These are phyloP conservation scores for Penicillium sp. DNA, from an alignment of 2,329 filamentous ascomycete species.

Conservation along the genomic window DNA sequence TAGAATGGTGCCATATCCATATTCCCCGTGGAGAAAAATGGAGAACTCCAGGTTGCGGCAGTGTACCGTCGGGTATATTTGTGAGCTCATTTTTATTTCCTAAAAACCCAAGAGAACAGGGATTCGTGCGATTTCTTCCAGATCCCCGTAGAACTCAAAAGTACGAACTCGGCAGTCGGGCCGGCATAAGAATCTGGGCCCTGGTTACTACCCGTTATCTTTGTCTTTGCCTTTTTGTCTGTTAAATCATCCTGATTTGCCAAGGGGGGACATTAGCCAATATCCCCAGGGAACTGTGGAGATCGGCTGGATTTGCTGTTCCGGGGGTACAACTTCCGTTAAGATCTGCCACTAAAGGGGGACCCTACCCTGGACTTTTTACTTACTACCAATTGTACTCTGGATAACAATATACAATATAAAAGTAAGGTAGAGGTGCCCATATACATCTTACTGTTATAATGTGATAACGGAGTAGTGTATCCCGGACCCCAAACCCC, in stretches of 20 bases:
- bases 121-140: slow-evolving; percentile 4
- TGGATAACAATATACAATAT: not conserved
- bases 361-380: slow-evolving; percentile 5
- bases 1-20: slow-evolving; percentile 24
- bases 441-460: not conserved
- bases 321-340: slow-evolving; percentile 1
- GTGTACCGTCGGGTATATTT: not conserved
- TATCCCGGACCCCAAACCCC: not conserved
- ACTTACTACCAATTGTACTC: not conserved
- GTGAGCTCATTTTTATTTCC: not conserved
- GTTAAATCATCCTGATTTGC: not conserved
- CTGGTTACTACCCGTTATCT: not conserved
- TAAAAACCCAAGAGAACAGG: not conserved
- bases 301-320: slow-evolving; percentile 7
- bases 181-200: not conserved
- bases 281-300: slow-evolving; percentile 1
- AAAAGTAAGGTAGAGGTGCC: too few relatives aligned
- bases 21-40: slow-evolving; percentile 21
- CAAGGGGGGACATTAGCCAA: not conserved
- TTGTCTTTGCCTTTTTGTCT: not conserved
- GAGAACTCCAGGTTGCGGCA: slow-evolving; percentile 1
- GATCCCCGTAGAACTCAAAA: not conserved
- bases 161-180: slow-evolving; percentile 1
- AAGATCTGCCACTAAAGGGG: slow-evolving; percentile 25
- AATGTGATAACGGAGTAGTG: not conserved